Conservation (phyloP, 345 rosid genomes). For the Corymbia maculata region DNA sequence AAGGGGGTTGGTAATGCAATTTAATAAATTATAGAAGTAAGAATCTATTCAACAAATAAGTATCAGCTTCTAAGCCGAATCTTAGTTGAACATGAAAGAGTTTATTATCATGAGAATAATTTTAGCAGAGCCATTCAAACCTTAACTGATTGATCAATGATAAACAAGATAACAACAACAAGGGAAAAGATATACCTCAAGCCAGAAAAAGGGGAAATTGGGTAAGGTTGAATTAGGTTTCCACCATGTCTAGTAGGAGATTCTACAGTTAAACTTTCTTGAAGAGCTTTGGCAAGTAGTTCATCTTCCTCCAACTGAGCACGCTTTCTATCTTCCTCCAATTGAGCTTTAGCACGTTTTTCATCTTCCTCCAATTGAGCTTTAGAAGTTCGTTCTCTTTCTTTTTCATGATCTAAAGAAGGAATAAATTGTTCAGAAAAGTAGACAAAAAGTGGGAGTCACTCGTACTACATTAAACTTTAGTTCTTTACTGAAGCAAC, state of each 20-base stretch:
- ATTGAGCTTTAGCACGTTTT: background rate
- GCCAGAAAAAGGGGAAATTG: constrained; percentile 39
- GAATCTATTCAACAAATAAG: background rate
- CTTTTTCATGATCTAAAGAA: background rate
- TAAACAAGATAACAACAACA: background rate
- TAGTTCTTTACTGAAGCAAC: background rate
- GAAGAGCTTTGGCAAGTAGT: constrained; percentile 77
- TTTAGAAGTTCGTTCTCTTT: background rate
- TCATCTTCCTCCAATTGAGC: background rate
- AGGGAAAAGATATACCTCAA: constrained; percentile 39
- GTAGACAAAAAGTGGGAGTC: background rate
- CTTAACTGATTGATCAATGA: background rate
- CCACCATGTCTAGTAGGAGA: constrained; percentile 46
- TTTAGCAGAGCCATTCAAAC: background rate
- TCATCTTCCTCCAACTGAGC: constrained; percentile 85
- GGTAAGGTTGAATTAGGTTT: constrained; percentile 37
- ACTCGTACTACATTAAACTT: background rate
- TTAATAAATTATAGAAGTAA: background rate
- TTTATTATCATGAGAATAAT: background rate
- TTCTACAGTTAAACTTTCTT: constrained; percentile 62
- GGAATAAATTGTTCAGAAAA: background rate
- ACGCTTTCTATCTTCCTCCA: background rate
- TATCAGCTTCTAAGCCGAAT: background rate
- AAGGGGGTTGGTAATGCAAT: background rate
- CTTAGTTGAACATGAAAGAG: background rate